Evolutionary conservation across 352 stramenopile genomes (phyloP).

Genomic region (Globisporangium nodosum): DNA sequence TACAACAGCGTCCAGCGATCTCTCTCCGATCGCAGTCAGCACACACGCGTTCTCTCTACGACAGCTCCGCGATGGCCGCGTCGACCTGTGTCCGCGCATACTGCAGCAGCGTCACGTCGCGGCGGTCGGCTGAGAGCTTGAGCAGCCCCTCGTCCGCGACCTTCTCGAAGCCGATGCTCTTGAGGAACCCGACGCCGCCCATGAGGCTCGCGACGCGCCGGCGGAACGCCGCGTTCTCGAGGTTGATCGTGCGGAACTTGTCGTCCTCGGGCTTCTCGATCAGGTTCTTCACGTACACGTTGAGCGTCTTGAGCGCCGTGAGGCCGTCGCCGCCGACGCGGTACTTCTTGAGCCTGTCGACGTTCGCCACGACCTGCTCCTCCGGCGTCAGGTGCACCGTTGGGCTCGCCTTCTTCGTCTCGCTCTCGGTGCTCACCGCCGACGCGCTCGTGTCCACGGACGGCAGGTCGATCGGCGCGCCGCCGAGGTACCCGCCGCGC

Average conservation of each 20-base stretch:
- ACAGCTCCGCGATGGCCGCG: constrained; percentile 61
- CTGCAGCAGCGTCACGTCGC: constrained; percentile 55
- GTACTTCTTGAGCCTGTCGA: constrained; percentile 84
- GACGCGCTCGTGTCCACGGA: constrained; percentile 20
- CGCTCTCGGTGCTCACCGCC: not conserved
- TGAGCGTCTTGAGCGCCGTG: constrained; percentile 77
- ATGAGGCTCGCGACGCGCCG: constrained; percentile 83
- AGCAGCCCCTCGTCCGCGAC: constrained; percentile 61
- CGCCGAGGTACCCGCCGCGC: constrained; percentile 74
- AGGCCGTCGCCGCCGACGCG: constrained; percentile 76
- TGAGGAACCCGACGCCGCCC: constrained; percentile 81
- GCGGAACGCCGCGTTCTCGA: constrained; percentile 88
- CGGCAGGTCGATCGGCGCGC: constrained; percentile 52
- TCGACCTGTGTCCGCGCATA: constrained; percentile 54
- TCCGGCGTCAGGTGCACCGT: constrained; percentile 37
- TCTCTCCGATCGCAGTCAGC: too few species aligned
- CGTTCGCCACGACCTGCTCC: constrained; percentile 65
- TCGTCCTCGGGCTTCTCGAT: constrained; percentile 84
- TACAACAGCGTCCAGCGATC: too few species aligned
- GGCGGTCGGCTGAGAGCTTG: constrained; percentile 55
- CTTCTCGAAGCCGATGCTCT: constrained; percentile 87
- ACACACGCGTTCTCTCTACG: constrained; percentile 5
- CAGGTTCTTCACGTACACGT: constrained; percentile 87
- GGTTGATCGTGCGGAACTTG: constrained; percentile 89
- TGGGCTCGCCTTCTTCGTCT: constrained; percentile 35